Evolutionary conservation across 805 yeast species (phyloP).

Genomic region (Kodamaea kakaduensis): DNA sequence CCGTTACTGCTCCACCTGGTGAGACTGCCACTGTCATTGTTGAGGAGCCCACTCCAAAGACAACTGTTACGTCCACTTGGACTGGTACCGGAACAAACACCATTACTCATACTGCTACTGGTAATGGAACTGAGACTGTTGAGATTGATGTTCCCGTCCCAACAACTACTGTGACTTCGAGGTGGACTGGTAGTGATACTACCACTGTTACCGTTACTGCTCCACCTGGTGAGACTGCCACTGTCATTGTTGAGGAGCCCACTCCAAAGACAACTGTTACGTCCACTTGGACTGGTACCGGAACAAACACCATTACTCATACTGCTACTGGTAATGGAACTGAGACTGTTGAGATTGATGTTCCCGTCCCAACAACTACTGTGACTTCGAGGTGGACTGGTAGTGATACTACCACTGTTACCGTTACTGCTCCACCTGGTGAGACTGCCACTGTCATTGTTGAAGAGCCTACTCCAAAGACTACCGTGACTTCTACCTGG

Average conservation of each 20-base stretch:
- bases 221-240: slow-evolving; percentile 9
- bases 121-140: slow-evolving; percentile 11
- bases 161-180: slow-evolving; percentile 1
- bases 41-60: slow-evolving; percentile 14
- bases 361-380: slow-evolving; percentile 11
- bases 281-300: slow-evolving; percentile 9
- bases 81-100: slow-evolving; percentile 4
- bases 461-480: slow-evolving; percentile 12
- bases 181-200: slow-evolving; percentile 10
- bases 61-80: slow-evolving; percentile 11
- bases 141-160: slow-evolving; percentile 7
- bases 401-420: slow-evolving; percentile 5
- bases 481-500: slow-evolving; percentile 7
- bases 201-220: slow-evolving; percentile 8
- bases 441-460: slow-evolving; percentile 13
- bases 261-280: slow-evolving; percentile 7
- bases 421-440: slow-evolving; percentile 7
- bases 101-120: slow-evolving; percentile 6
- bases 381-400: slow-evolving; percentile 9
- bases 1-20: slow-evolving; percentile 10
- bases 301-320: slow-evolving; percentile 3
- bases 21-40: slow-evolving; percentile 10
- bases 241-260: slow-evolving; percentile 11
- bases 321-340: slow-evolving; percentile 7
- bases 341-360: slow-evolving; percentile 13